Base-by-base conservation (phyloP, 169 alveolate genomes). In the Eimeria sp. region DNA sequence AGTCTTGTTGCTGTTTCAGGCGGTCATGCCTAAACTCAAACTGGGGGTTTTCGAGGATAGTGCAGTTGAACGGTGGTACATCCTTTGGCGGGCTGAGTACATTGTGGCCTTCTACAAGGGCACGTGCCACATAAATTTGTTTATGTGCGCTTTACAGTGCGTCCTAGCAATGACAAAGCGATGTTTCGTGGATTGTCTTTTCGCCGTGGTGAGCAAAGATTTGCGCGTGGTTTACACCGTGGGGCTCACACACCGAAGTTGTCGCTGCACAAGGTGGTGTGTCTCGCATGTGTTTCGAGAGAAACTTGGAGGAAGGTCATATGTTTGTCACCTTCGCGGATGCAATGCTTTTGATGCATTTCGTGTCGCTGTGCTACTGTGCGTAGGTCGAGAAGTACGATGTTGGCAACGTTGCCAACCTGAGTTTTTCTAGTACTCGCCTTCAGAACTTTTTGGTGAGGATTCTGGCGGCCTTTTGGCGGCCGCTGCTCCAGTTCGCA, bases 81-180 rank as follows among this genome's bases (percentile, higher is more conserved):
- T 87, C 47, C 83, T 87, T n/a, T 87, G 93, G 93, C 93, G 93
- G 67, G 78, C 93, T 25, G 93, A 61, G 61, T 45, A 40, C 83
- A 49, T 87, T 30, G 82, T 63, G 54, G 93, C 65, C 22, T 57
- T 87, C 43, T 87, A 87, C 82, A 87, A 87, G 93, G 93, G 40
- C 25, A 87, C 63, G 2, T 40, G 58, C 30, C 51, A 57, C 82
- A 11, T 87, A 45, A 87, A 87, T 63, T 49, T 87, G 58, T 65
- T 63, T 3, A 30, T 87, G 45, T 87, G 93, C 63, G 40, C 43
- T 47, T 51, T 87, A 45, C 93, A 87, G 27, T 87, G 93, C 45
- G 61, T 87, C 11, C 65, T 87, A 25, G 93, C 65, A 16, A 63
- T 87, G 54, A 49, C 80, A 0, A 87, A 57, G 20, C 65, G 51